These are phyloP conservation scores for Acanthamoeba healyi DNA, from an alignment of 208 protist species.

Conservation along the genomic window DNA sequence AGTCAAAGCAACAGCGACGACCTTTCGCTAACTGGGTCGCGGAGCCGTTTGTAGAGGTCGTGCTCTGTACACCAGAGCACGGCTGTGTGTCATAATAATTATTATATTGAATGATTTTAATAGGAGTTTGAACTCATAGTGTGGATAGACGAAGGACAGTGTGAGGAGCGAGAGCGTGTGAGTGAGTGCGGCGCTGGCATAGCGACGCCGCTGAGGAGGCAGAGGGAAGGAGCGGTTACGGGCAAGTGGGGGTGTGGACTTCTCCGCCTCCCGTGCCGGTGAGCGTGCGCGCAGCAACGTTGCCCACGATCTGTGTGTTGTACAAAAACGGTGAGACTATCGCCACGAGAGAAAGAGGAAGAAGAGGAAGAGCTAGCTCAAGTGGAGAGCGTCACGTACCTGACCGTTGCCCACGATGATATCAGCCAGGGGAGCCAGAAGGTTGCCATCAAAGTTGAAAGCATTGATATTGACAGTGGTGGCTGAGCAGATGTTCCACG, in stretches of 20 bases:
- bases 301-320: neutral
- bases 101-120: too few species aligned
- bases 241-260: neutral
- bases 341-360: neutral
- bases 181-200: too few species aligned
- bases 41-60: too few species aligned
- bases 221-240: too few species aligned
- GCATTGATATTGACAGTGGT: neutral
- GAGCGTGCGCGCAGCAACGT: neutral
- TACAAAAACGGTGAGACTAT: neutral
- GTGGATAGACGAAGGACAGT: too few species aligned
- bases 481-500: slow-evolving; percentile 10
- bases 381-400: neutral
- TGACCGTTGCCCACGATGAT: neutral
- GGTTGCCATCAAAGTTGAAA: slow-evolving; percentile 19
- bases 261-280: neutral
- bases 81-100: too few species aligned
- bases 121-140: too few species aligned
- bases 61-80: too few species aligned
- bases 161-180: too few species aligned
- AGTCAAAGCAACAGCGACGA: too few species aligned
- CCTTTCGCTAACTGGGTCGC: too few species aligned
- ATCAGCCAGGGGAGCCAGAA: neutral
- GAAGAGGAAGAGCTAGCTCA: neutral
- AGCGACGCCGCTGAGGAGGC: too few species aligned